Base-by-base conservation (phyloP, 305 asterid species). In the Fraxinus greggii region DNA sequence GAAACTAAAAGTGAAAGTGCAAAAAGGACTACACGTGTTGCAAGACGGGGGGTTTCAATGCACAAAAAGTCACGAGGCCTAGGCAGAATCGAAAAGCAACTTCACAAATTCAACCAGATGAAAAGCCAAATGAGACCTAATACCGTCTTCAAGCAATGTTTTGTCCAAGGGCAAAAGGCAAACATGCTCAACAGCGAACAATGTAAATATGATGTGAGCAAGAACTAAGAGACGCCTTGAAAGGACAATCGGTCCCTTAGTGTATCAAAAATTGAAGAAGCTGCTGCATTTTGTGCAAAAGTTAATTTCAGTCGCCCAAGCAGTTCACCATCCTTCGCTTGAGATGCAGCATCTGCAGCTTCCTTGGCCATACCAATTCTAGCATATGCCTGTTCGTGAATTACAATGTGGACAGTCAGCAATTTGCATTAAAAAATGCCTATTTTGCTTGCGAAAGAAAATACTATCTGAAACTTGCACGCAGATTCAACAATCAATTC, bases 321-420 rank as follows among this genome's bases (percentile, higher is more conserved):
- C 81, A 93, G 85, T 88, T 96, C 99, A 33, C 94, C 93, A 82
- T 96, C 99, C 88, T 93, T 96, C 13, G 98, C 88, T 89, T 94
- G 97, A 78, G 94, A 88, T 80, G 98, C 98, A 80, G 95, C 95
- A 86, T 96, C 99, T 5, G 94, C 97, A 77, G 98, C 99, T 88
- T 94, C 98, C 90, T 93, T 93, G 36, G 98, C 97, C 98, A 93
- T 94, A 77, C 99, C 99, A 72, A 96, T 88, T 87, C 89, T 93
- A 28, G 97, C 99, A 84, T 91, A 96, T 75, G 98, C 98, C 98
- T 96, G 90, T 77, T 85, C 75, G 51, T 63, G 26, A 84, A 26
- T 72, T 81, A 78, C 15, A 76, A 56, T 78, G 13, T 5, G 3
- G 15, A 54, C 35, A 54, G 28, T 65, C 31, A 70, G 32, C 36